Conservation (phyloP, 805 yeast species). For the Sungouiella blattae region DNA sequence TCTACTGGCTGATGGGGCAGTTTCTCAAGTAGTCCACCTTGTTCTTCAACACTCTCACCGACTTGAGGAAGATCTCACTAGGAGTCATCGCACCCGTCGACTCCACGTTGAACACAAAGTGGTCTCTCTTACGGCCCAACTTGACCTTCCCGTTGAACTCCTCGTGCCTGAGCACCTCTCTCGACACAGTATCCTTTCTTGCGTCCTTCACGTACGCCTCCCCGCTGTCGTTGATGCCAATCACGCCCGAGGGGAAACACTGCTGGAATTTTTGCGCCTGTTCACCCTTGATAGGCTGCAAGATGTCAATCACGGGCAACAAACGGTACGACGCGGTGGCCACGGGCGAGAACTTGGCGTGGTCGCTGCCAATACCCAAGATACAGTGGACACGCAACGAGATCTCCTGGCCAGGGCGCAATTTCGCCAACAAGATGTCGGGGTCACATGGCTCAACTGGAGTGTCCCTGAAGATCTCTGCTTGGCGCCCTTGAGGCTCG, state of each 20-base stretch:
- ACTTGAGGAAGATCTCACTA: constrained; percentile 90
- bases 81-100: constrained; percentile 97
- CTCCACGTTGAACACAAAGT: constrained; percentile 92
- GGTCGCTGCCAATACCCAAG: constrained; percentile 89
- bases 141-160: constrained; percentile 88
- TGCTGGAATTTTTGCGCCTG: constrained; percentile 76
- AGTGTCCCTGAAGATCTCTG: constrained; percentile 58
- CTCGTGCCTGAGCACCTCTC: constrained; percentile 92
- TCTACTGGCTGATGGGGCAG: constrained; percentile 67
- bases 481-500: constrained; percentile 88
- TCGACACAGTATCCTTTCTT: constrained; percentile 92
- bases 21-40: constrained; percentile 77
- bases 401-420: constrained; percentile 97
- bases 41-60: constrained; percentile 78
- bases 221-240: constrained; percentile 63
- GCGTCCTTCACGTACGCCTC: constrained; percentile 84
- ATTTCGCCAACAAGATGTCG: constrained; percentile 82
- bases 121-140: constrained; percentile 87
- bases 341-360: constrained; percentile 97
- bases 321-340: constrained; percentile 94
- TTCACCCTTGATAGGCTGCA: constrained; percentile 69
- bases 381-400: constrained; percentile 86
- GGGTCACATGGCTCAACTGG: constrained; percentile 84
- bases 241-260: constrained; percentile 93
- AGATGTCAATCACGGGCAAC: constrained; percentile 80